Percentiles rank a stretch among this genome's conserved stretches.
These are phyloP conservation scores for Carex parvula DNA, from an alignment of 176 grass and related monocot genomes.

Conservation along the genomic window DNA sequence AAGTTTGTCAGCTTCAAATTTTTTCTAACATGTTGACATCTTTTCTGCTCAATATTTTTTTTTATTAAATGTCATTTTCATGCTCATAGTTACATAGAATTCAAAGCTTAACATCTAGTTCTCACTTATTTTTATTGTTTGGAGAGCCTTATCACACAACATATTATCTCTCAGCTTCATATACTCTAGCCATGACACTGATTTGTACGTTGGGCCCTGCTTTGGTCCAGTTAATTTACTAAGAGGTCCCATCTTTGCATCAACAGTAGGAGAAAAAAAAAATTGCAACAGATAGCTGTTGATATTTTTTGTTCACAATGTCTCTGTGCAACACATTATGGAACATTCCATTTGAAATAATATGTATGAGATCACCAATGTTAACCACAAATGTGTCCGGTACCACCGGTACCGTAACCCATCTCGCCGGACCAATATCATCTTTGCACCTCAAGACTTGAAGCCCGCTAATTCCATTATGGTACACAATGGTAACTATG, in stretches of 20 bases:
- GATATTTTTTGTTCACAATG: too few species aligned
- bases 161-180: neutral
- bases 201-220: neutral
- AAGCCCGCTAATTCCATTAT: conserved; percentile 40
- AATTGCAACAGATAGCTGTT: too few species aligned
- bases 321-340: neutral
- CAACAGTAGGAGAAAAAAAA: too few species aligned
- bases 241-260: too few species aligned
- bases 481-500: conserved; percentile 39
- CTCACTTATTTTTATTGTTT: neutral
- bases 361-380: conserved; percentile 44
- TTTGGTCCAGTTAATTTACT: too few species aligned
- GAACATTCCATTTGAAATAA: conserved; percentile 52
- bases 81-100: neutral
- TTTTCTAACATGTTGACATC: too few species aligned
- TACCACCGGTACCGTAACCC: conserved; percentile 42
- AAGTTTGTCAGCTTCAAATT: too few species aligned
- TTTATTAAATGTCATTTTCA: too few species aligned
- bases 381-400: conserved; percentile 31
- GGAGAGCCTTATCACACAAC: neutral
- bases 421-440: conserved; percentile 18
- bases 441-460: conserved; percentile 34
- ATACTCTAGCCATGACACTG: neutral
- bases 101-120: neutral
- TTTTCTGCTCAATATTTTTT: too few species aligned